Base-by-base conservation (phyloP, 2,329 filamentous ascomycete genomes). In the Penicillium occitanis region DNA sequence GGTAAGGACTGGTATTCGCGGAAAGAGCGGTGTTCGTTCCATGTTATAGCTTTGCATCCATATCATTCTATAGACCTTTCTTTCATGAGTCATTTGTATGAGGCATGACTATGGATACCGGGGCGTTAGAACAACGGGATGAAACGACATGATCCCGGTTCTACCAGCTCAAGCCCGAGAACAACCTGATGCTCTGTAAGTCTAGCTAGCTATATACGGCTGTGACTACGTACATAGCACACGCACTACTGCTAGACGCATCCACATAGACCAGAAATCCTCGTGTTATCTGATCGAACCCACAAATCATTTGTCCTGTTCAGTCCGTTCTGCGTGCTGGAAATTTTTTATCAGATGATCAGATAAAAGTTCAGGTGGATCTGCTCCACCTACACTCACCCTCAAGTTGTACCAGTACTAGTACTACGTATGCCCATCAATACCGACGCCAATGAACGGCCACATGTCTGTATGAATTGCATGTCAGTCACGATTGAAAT, bases 1-100 rank as follows among this genome's bases (percentile, higher is more conserved):
- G 30, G 4, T 53, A 51, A 53, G 74, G 71, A 69, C 69, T 68
- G 62, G 5, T n/a, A 7, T 3, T 11, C 37, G n/a, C 10, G 40
- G 40, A 33, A 44, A 60, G 40, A 60, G 37, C 17, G 50, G 33
- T 25, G 40, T 57, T 28, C 65, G 60, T 14, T 57, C 53, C 5
- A 40, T 44, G 53, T 60, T 66, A 55, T 66, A 58, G 46, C 25
- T 14, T 19, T 37, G 42, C 25, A 19, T 13, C 25, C 40, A 25
- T 28, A 51, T 28, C 28, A 22, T 44, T n/a, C 19, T 14, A 25
- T 40, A 57, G 53, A 57, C 53, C 10, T 25, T 57, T 14, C 5
- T 50, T 48, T 25, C 25, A 19, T 30, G 25, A 8, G 6, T 6
- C 28, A 53, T 33, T 1, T 10, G 33, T 33, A 10, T 35, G 30